Conservation (phyloP, 441 rosid genomes). For the Erodium moschatum region DNA sequence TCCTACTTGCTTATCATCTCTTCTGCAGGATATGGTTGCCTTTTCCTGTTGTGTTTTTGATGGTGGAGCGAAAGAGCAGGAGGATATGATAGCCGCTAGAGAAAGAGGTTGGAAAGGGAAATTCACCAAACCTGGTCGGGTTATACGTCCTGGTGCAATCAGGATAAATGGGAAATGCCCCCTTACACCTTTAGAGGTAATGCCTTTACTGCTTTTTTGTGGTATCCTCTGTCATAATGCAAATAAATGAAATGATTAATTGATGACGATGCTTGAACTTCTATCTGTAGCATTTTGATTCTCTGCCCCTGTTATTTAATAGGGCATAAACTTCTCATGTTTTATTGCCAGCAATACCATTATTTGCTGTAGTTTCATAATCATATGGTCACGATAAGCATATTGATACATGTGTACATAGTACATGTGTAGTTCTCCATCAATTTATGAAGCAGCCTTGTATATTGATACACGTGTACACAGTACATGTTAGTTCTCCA, state of each 20-base stretch:
- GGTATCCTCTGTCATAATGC: background rate
- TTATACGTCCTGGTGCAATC: constrained; percentile 94
- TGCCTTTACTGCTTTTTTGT: constrained; percentile 7
- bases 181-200: constrained; percentile 97
- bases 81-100: constrained; percentile 88
- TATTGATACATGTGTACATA: too few relatives aligned
- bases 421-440: too few relatives aligned
- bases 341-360: too few relatives aligned
- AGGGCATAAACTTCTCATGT: too few relatives aligned
- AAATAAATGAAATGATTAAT: background rate
- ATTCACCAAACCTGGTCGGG: constrained; percentile 96
- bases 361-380: too few relatives aligned
- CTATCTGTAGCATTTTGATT: background rate
- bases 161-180: constrained; percentile 97
- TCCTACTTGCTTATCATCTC: constrained; percentile 1
- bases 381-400: too few relatives aligned
- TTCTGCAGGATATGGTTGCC: constrained; percentile 96
- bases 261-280: background rate
- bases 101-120: constrained; percentile 99
- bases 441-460: too few relatives aligned
- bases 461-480: too few relatives aligned
- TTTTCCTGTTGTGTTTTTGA: constrained; percentile 98
- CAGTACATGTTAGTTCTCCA: too few relatives aligned
- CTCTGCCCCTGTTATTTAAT: too few relatives aligned
- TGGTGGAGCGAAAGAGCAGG: constrained; percentile 81